Evolutionary conservation across 73 alveolate genomes (phyloP), one percentile per base, ranked within the genome.

Genomic region (Paramecium octaurelia): DNA sequence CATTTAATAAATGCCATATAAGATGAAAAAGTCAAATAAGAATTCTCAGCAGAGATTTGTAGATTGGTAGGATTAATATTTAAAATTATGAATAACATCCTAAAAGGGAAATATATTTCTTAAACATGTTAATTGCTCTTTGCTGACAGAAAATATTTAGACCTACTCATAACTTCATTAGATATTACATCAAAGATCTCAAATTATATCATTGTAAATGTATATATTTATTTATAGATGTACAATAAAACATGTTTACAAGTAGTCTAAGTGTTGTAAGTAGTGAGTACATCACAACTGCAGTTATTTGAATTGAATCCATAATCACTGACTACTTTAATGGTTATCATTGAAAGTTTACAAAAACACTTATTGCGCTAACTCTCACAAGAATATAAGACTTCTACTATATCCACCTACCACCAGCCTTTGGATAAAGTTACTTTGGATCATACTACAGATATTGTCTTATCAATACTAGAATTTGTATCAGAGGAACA

Each of bases 401-500:
- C 48, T 75, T 31, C 5, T 14, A 34, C 58, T 14, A 34, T 21
- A 14, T 29, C 59, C 7, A 75, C 88, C 12, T 34, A 36, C 10
- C 88, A 75, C 16, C 8, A 75, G 18, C 38, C 48, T 4, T 16
- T 75, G 7, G 88, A 75, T n/a, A 75, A 75, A 75, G 43, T 75
- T 10, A 36, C 38, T 36, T 75, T 75, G 23, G 60, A 34, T 34
- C 58, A 75, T 40, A 75, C 88, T 12, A 75, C 88, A 36, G 88
- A 75, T 2, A 75, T 75, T 12, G 18, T 75, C 2, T 16, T 21
- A 34, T 31, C 42, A 10, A 75, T 44, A n/a, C 12, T 75, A 75
- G 88, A 35, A 75, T 75, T 75, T 75, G 58, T 75, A 34, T 75
- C 58, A 16, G 88, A 75, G n/a, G 88, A 75, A 36, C 21, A 75